Evolutionary conservation across 2,329 filamentous ascomycete species (phyloP), one percentile per base, ranked within the genome.

Genomic region (Raffaelea arxii): DNA sequence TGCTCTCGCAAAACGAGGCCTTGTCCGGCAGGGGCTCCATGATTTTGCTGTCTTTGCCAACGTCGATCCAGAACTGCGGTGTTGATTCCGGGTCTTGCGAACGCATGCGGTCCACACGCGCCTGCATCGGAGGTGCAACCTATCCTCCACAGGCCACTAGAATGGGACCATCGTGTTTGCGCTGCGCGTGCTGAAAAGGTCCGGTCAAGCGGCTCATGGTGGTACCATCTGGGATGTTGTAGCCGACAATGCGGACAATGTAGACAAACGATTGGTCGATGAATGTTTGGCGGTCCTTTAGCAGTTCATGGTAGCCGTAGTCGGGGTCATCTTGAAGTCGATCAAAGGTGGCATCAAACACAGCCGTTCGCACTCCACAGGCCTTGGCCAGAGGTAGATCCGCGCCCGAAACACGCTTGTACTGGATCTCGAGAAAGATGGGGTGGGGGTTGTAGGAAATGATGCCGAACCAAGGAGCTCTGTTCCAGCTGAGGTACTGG

Each of bases 101-200:
- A 6, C 3, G 22, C 18, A 22, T 22, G 41, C 42, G 23, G 46
- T 19, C 3, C 14, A 46, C 3, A 38, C 55, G 55, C 47, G 58
- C 53, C 32, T 53, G 49, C 23, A 53, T 25, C 2, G 55, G 55
- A 4, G 55, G 54, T 7, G 51, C 56, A 11, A 58, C 46, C 57
- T 55, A 59, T 22, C 56, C 57, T 36, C 57, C 57, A 14, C 42
- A 30, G 30, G 40, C 50, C 7, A 56, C 30, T 16, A 54, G 48
- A 3, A n/a, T n/a, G n/a, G n/a, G n/a, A n/a, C n/a, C n/a, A n/a
- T 52, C 51, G 21, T 46, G 50, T 21, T 46, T 22, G 7, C 6
- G 14, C 25, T 52, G 51, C 19, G 49, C 27, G 3, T 25, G 18
- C n/a, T 36, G 11, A 16, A 32, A 39, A 11, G 52, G 55, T 19